Base-by-base conservation (phyloP, 2,329 filamentous ascomycete genomes). In the Talaromyces sp. region DNA sequence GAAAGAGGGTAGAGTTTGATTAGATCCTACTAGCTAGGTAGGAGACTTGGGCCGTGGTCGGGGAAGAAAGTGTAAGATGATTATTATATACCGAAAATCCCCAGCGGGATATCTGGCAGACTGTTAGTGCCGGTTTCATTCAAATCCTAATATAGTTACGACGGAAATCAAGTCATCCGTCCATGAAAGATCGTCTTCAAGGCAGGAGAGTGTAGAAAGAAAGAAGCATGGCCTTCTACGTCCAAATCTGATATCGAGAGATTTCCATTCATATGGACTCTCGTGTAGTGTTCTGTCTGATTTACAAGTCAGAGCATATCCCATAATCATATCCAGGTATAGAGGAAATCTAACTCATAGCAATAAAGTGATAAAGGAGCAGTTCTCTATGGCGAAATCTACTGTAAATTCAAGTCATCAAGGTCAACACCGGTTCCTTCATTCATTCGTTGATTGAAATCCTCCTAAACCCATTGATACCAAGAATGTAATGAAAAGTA, bases 1-100 rank as follows among this genome's bases (percentile, higher is more conserved):
- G 67, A 7, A 68, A 68, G 61, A 45, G 58, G 33, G 49, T 68
- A 19, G 37, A 67, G 56, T 68, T 68, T 54, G 54, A 59, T 47
- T 54, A 45, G 58, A 59, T 37, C 19, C 33, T 37, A 13, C 13
- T 37, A 6, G 3, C 27, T 31, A 11, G 31, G 4, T 22, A 22
- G 31, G 50, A 56, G n/a, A 22, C 25, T 19, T 1, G 31, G 13
- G 1, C 11, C 10, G n/a, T 15, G 10, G 10, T 37, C 8, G 19
- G 17, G n/a, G 9, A 22, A 37, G 33, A 13, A 37, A 25, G 37
- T 56, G 50, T 56, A 56, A 37, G 31, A 25, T 37, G 50, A 15
- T 22, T 56, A 37, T 22, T 13, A 19, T 25, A 15, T 19, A 35
- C n/a, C 31, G 37, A 2, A 15, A 22, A 35, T 31, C 15, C 25